Conservation (phyloP, 2,329 filamentous ascomycete species). For the Clonostachys rosea region DNA sequence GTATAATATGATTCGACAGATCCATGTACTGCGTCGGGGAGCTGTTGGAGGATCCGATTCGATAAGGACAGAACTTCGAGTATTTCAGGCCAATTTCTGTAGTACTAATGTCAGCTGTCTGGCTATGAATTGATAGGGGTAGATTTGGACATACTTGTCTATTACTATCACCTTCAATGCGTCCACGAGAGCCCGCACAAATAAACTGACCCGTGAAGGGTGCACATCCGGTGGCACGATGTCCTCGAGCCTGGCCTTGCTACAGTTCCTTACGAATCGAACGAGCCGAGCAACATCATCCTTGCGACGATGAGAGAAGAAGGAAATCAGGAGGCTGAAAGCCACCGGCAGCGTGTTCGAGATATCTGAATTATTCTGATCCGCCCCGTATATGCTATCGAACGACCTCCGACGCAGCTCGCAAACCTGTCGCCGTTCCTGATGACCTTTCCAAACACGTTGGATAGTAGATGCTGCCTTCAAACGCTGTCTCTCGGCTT, state of each 20-base stretch:
- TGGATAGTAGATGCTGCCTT: conserved; percentile 74
- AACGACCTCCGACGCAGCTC: conserved; percentile 54
- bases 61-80: conserved; percentile 14
- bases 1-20: conserved; percentile 30
- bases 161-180: not conserved
- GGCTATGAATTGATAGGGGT: not conserved
- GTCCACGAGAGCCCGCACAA: not conserved
- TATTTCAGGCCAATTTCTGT: not conserved
- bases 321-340: conserved; percentile 41
- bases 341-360: conserved; percentile 28
- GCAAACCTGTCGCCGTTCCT: conserved; percentile 52
- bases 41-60: conserved; percentile 23
- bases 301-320: conserved; percentile 36
- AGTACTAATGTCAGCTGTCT: not conserved
- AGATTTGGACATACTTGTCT: not conserved
- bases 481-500: conserved; percentile 73
- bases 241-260: not conserved
- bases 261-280: conserved; percentile 37
- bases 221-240: not conserved
- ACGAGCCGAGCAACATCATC: conserved; percentile 46
- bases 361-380: not conserved
- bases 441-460: conserved; percentile 76
- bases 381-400: conserved; percentile 50
- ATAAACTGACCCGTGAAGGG: not conserved
- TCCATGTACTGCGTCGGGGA: conserved; percentile 24